Conservation (phyloP, 805 yeast species). For the Maudiozyma serrabonitensis region DNA sequence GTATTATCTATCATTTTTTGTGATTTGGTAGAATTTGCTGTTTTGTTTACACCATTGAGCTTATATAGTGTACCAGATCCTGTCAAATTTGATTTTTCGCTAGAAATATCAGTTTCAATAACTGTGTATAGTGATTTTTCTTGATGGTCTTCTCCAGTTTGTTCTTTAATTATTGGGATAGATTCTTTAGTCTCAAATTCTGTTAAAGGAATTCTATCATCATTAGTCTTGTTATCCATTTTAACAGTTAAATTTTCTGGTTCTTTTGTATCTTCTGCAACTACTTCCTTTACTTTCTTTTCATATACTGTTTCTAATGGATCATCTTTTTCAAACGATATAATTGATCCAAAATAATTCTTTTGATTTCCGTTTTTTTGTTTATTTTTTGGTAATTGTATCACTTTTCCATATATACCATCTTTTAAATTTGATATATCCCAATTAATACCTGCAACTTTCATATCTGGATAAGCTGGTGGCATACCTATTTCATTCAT, state of each 20-base stretch:
- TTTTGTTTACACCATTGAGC: background rate
- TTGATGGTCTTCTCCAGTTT: conserved; percentile 1
- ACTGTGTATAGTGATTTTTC: conserved; percentile 15
- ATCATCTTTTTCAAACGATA: conserved; percentile 22
- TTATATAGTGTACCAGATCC: conserved; percentile 2
- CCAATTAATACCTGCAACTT: conserved; percentile 45
- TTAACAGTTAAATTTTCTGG: background rate
- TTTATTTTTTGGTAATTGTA: background rate
- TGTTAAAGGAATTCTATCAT: conserved; percentile 3
- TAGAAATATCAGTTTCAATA: conserved; percentile 7
- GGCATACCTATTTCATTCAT: conserved; percentile 73
- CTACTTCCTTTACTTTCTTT: background rate
- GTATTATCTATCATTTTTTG: background rate
- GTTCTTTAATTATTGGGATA: background rate
- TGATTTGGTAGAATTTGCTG: background rate
- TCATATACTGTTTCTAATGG: conserved; percentile 1
- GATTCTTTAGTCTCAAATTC: background rate
- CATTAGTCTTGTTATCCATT: conserved; percentile 8
- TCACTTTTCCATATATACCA: conserved; percentile 26
- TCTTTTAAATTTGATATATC: conserved; percentile 32
- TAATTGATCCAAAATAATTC: conserved; percentile 27
- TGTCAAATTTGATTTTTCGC: background rate
- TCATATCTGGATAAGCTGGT: conserved; percentile 63
- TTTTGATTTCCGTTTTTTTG: conserved; percentile 4
- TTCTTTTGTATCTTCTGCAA: background rate